Base-by-base conservation (phyloP, 2,329 filamentous ascomycete genomes). In the Corniculantispora saksenae region DNA sequence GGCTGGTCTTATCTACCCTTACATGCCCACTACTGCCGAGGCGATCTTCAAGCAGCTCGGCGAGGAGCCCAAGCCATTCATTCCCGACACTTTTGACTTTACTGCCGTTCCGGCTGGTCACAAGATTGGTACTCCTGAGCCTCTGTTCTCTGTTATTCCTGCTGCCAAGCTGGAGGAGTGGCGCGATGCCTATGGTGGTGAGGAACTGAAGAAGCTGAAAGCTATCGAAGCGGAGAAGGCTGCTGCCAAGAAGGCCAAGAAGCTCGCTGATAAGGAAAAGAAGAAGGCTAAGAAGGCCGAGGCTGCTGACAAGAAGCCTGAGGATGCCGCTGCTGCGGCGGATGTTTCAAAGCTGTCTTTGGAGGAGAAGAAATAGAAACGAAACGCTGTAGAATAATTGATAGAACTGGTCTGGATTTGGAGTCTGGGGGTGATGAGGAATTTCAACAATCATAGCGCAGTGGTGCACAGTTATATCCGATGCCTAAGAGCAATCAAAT, bases 141-240 rank as follows among this genome's bases (percentile, higher is more conserved):
- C 93, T 50, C 83, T 97, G 38, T 97, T 97, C 79, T 86, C 86
- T n/a, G 86, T 85, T 62, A 97, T 97, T 73, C 91, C 93, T 69
- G 83, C 89, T 12, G 89, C 91, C 77, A 94, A 94, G 81, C 88
- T 91, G 55, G 87, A 90, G 60, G 91, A 94, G 75, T 97, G 93
- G 93, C 88, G 90, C 66, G 86, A 90, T 68, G 84, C 86, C 70
- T 97, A 89, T 70, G 88, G 92, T 68, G 83, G 83, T n/a, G 81
- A 83, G 71, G 82, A 84, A 72, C 82, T 88, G 48, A 89, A 89
- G 72, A 90, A 91, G 72, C 89, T 91, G 69, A 90, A 90, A 73
- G 89, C 86, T 51, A 81, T 84, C 68, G 82, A 80, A 58, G 79
- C 80, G 2, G 80, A 80, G 66, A 83, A 83, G 73, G 79, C 80